Evolutionary conservation across 2,329 filamentous ascomycete genomes (phyloP), one percentile per base, ranked within the genome.

Genomic region (Thelonectria olida): DNA sequence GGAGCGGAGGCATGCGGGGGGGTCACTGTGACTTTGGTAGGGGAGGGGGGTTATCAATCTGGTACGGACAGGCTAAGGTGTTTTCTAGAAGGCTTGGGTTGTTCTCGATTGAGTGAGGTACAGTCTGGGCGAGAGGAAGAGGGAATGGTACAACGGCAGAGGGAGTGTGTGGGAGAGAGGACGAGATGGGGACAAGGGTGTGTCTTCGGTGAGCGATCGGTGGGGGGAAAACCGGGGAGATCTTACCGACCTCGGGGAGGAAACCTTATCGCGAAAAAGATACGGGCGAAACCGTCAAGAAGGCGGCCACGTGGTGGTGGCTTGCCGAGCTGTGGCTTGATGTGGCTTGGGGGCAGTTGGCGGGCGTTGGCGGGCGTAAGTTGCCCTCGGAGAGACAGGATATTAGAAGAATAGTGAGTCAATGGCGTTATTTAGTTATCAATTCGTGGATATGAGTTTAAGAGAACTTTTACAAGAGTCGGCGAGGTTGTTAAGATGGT

Each of bases 11-110:
- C 28, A 31, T 31, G 28, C 13, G 28, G 28, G 10, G 13, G 20
- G 27, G 50, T 36, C 45, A 52, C 52, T 39, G 25, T 8, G 28
- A 13, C 9, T 31, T 7, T 31, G 28, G 19, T 27, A 39, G 47
- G 57, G 53, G 53, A 36, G 54, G 58, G 60, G 60, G 60, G 60
- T 62, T 62, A 62, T 62, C 60, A 62, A 62, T 62, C 60, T 49
- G 39, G 25, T 19, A 38, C 28, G n/a, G 44, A 23, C 7, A 38
- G 17, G 23, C 22, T 45, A n/a, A 38, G 45, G 36, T 36, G 34
- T n/a, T n/a, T n/a, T n/a, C n/a, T n/a, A n/a, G 54, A 31, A 58
- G 53, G 59, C 34, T 44, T 52, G 47, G 39, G 50, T 55, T 55
- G 41, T 25, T 25, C 38, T 36, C 48, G 31, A 38, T 48, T 48